Evolutionary conservation across 176 grass and related monocot genomes (phyloP).

Genomic region (Secale cereale): DNA sequence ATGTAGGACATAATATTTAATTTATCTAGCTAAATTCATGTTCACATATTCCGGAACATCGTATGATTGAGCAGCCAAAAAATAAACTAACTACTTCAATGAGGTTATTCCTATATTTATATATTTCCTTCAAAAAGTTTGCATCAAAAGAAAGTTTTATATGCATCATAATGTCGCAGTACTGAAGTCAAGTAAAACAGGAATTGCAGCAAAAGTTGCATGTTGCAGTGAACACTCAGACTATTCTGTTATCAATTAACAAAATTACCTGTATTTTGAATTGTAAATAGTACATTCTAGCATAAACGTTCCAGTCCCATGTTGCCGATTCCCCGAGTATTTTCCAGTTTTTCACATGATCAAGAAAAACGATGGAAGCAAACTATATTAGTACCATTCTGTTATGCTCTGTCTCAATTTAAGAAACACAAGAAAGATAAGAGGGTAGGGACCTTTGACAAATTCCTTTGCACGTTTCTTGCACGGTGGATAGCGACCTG

Average conservation of each 20-base stretch:
- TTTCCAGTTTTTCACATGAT: not conserved
- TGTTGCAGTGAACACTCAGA: not conserved
- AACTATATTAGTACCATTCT: not conserved
- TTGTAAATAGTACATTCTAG: not conserved
- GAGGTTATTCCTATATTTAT: not conserved
- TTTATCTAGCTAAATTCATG: not conserved
- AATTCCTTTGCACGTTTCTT: too few species aligned
- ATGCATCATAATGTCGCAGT: not conserved
- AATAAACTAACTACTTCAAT: not conserved
- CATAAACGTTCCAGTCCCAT: not conserved
- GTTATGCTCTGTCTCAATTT: not conserved
- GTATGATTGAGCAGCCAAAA: not conserved
- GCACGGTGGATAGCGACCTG: too few species aligned
- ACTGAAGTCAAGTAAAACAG: not conserved
- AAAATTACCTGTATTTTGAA: not conserved
- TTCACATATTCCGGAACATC: not conserved
- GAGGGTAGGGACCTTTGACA: too few species aligned
- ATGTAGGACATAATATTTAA: not conserved
- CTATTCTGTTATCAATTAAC: not conserved
- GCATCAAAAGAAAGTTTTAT: not conserved
- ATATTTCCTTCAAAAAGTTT: not conserved
- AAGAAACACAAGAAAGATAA: too few species aligned
- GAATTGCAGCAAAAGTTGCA: not conserved
- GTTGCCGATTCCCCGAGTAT: not conserved
- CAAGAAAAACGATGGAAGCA: constrained; percentile 6